Evolutionary conservation across 2,329 filamentous ascomycete species (phyloP), one percentile per base, ranked within the genome.

Genomic region (Nothophoma quercina): DNA sequence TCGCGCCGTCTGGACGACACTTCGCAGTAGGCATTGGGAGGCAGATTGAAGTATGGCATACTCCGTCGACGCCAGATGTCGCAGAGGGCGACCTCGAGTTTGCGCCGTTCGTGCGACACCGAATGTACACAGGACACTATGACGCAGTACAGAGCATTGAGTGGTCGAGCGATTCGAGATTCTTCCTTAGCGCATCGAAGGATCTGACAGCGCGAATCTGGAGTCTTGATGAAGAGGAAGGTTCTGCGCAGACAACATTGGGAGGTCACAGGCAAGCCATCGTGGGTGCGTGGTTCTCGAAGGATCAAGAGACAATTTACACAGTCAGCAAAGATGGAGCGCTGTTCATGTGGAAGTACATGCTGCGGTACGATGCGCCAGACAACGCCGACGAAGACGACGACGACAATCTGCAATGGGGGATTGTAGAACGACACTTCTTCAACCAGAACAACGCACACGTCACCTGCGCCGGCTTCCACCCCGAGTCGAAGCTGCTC

Each of bases 251-350:
- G 0, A 99, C 95, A 1, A 91, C 93, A 13, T 78, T 99, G 56
- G 88, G 91, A 3, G 95, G 95, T 1, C 96, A 99, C 76, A 88
- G 92, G 71, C 92, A 97, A 74, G 88, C 85, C 13, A 90, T 99
- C 3, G 83, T 96, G 47, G 91, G 89, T n/a, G 93, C 93, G n/a
- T 99, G 92, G 87, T 99, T 99, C 71, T 96, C 93, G 0, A 87
- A 89, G 56, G 88, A 96, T 64, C 95, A 99, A 72, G 96, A 99
- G 77, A 91, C 86, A 40, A 96, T 99, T 46, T 99, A 95, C 72
- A 98, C 95, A 0, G 86, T 96, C 59, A 97, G 93, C 76, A 96
- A 96, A 73, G 96, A 99, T 73, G 96, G 95, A n/a, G 93, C 95
- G 2, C 83, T 98, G 0, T 98, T 98, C 68, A 85, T 90, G 59